Evolutionary conservation across 257 asterid genomes (phyloP), one percentile per base, ranked within the genome.

Genomic region (Thymus mandschuricus): DNA sequence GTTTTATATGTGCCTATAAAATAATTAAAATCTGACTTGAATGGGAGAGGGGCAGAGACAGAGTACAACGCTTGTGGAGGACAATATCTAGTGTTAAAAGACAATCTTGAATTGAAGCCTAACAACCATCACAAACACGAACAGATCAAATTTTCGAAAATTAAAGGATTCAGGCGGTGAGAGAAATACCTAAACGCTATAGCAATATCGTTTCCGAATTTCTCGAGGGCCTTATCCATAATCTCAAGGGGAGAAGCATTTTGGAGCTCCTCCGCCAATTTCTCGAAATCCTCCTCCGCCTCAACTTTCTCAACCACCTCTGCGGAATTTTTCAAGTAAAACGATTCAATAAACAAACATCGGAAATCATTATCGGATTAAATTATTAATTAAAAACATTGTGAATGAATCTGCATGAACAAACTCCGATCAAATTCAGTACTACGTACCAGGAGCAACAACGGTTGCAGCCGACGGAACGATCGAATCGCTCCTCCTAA

Each of bases 171-270:
- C 1, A 62, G 1, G 41, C 9, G 21, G 57, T 7, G 52, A 61
- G 62, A 44, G 30, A 56, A 56, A 57, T 84, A 92, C 98, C 98
- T 89, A 80, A 92, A 92, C 72, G 98, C 96, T 66, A 89, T 87
- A 3, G 96, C 95, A 49, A 87, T 86, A 48, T 87, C 90, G 65
- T 83, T 70, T 13, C 96, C 96, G 69, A 87, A 89, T 45, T 75
- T 87, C 64, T 83, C 88, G 10, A 89, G 89, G 46, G 96, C 92
- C 74, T 78, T 87, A 49, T 89, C 96, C 88, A 89, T 86, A 45
- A 89, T 87, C 84, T 87, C 86, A 6, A 89, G 95, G n/a, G 96
- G 92, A 0, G 95, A 89, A 34, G 95, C 87, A 77, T 86, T 82
- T 44, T 77, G 81, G 51, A 89, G 89, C 62, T 80, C 86, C 79